Conservation (phyloP, 2,329 filamentous ascomycete species). For the Pseudogymnoascus sp. region DNA sequence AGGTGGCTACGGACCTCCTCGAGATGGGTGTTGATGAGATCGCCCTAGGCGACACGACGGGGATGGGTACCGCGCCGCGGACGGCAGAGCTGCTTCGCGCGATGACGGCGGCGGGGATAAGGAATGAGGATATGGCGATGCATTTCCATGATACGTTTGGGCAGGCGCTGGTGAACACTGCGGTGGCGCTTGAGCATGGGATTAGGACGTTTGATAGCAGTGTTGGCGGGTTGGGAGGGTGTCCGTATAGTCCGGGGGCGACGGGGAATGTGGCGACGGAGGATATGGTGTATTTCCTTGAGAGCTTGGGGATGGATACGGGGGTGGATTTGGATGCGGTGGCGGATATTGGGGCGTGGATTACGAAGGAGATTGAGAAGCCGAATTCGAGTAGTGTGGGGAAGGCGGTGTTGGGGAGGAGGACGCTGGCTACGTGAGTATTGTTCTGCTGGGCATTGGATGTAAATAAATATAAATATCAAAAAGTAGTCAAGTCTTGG, state of each 20-base stretch:
- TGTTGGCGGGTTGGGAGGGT: constrained; percentile 75
- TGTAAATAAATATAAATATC: constrained; percentile 10
- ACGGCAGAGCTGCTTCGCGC: constrained; percentile 60
- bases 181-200: constrained; percentile 70
- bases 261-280: constrained; percentile 84
- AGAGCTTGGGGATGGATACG: constrained; percentile 67
- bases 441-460: neutral
- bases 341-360: constrained; percentile 66
- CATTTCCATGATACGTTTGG: constrained; percentile 90
- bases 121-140: constrained; percentile 65
- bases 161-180: constrained; percentile 75
- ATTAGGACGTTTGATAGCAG: constrained; percentile 74
- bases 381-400: constrained; percentile 61
- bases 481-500: neutral
- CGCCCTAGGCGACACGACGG: constrained; percentile 82
- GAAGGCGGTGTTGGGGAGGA: constrained; percentile 51
- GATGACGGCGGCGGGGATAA: constrained; percentile 59
- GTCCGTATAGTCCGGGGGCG: constrained; percentile 77
- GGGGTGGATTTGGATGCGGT: constrained; percentile 64
- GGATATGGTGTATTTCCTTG: constrained; percentile 72
- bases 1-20: constrained; percentile 62
- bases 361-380: constrained; percentile 56
- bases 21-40: constrained; percentile 90
- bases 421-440: neutral
- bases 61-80: constrained; percentile 75